Percentiles rank a stretch among this genome's conserved stretches.
These are phyloP conservation scores for Caryopteris hybrid DNA, from an alignment of 305 asterid genomes.

Conservation along the genomic window DNA sequence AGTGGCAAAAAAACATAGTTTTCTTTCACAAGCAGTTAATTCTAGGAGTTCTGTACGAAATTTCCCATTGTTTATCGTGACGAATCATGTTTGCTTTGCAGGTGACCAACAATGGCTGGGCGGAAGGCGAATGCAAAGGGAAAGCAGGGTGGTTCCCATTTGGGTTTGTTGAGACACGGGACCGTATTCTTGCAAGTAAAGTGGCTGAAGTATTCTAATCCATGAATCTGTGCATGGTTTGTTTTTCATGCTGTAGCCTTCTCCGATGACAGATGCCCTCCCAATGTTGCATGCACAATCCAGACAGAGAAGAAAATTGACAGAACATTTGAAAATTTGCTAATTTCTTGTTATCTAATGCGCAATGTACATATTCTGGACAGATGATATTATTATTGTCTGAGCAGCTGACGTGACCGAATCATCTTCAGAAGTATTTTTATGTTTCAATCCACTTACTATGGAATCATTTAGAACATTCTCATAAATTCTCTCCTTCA, in stretches of 20 bases:
- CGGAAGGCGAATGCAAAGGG: slow-evolving; percentile 83
- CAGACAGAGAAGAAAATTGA: neutral
- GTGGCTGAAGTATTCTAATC: slow-evolving; percentile 56
- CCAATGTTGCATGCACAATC: neutral
- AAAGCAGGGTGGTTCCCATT: slow-evolving; percentile 73
- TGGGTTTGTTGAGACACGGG: slow-evolving; percentile 58
- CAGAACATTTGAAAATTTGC: neutral
- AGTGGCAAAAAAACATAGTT: too few relatives aligned
- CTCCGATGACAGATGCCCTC: neutral
- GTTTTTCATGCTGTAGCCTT: neutral
- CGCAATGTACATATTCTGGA: neutral
- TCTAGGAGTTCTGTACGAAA: neutral
- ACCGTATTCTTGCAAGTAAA: slow-evolving; percentile 66
- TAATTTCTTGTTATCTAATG: neutral
- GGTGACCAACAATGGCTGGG: slow-evolving; percentile 77
- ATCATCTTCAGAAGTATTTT: neutral
- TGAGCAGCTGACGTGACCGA: too few relatives aligned
- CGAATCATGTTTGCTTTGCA: slow-evolving; percentile 14
- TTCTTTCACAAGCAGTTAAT: too few relatives aligned
- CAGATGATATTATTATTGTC: neutral
- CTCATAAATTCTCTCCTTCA: neutral
- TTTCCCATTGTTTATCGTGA: neutral
- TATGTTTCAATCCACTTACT: neutral
- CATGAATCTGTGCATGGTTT: too few relatives aligned
- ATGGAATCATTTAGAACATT: neutral